phyloP scores from a whole-genome alignment of 805 yeast species.

The Ogataea nakhonphanomensis region DNA sequence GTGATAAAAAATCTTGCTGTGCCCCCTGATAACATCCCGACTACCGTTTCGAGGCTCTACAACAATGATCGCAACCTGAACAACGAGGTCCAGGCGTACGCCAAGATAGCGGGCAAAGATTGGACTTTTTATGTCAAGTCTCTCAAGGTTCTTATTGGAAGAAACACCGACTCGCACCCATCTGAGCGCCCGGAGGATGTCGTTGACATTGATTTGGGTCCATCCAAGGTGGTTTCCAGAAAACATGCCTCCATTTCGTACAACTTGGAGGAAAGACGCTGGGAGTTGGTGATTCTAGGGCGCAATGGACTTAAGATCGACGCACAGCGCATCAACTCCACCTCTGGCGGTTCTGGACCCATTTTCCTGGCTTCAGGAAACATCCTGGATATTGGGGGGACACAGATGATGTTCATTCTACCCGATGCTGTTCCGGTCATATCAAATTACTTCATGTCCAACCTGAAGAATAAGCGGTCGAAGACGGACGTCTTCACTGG shows the following conservation, averaged over 20 bases:
- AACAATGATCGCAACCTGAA: conserved; percentile 69
- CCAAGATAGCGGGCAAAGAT: conserved; percentile 85
- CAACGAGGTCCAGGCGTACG: conserved; percentile 94
- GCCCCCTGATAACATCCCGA: conserved; percentile 61
- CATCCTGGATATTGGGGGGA: conserved; percentile 90
- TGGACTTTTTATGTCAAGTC: conserved; percentile 95
- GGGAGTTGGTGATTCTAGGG: conserved; percentile 85
- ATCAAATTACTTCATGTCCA: conserved; percentile 43
- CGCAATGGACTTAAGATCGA: conserved; percentile 94
- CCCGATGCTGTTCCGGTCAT: conserved; percentile 84
- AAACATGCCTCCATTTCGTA: conserved; percentile 83
- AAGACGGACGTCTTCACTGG: conserved; percentile 17
- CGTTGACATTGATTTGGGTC: conserved; percentile 89
- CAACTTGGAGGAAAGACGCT: conserved; percentile 66
- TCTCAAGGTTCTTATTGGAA: conserved; percentile 75
- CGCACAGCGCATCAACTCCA: conserved; percentile 47
- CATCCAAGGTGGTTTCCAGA: conserved; percentile 94
- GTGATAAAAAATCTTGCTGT: conserved; percentile 65
- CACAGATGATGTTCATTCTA: conserved; percentile 97
- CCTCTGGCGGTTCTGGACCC: conserved; percentile 36
- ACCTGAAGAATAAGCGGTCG: conserved; percentile 31
- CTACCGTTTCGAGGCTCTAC: conserved; percentile 68
- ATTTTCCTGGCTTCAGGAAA: conserved; percentile 80
- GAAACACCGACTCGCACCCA: conserved; percentile 55
- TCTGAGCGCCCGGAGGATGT: conserved; percentile 22